These are phyloP conservation scores for Entophlyctis luteolus DNA, from an alignment of 192 early-diverging fungal genomes.

Conservation along the genomic window DNA sequence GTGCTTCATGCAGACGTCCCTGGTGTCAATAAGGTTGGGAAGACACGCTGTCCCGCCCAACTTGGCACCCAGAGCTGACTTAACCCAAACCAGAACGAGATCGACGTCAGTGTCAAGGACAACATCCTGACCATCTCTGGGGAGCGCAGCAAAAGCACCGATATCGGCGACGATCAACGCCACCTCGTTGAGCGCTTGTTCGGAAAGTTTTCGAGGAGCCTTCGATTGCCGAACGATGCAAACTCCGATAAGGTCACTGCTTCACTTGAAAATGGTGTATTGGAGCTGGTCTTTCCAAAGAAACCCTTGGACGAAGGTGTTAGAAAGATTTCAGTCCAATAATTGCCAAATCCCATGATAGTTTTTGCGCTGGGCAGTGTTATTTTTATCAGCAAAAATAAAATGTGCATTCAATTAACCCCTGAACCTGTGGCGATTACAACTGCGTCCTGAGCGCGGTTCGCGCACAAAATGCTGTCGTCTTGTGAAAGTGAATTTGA, in stretches of 20 bases:
- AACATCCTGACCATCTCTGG: slow-evolving; percentile 36
- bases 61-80: neutral
- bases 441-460: too few relatives aligned
- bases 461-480: too few relatives aligned
- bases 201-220: slow-evolving; percentile 35
- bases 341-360: too few relatives aligned
- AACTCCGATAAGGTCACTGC: slow-evolving; percentile 32
- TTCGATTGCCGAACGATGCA: slow-evolving; percentile 38
- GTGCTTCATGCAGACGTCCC: slow-evolving; percentile 27
- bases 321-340: slow-evolving; percentile 53
- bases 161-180: slow-evolving; percentile 25
- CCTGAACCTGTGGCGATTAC: too few relatives aligned
- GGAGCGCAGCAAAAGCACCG: slow-evolving; percentile 31
- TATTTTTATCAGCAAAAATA: too few relatives aligned
- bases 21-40: slow-evolving; percentile 7
- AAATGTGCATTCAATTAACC: too few relatives aligned
- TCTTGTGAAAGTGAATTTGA: too few relatives aligned
- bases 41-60: neutral
- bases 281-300: slow-evolving; percentile 35
- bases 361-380: too few relatives aligned
- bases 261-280: slow-evolving; percentile 39
- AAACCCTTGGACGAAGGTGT: slow-evolving; percentile 24
- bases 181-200: slow-evolving; percentile 37
- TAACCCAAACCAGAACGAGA: slow-evolving; percentile 17
- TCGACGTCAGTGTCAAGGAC: slow-evolving; percentile 35